Base-by-base conservation (phyloP, 805 yeast genomes). In the Myxozyma neotropica region DNA sequence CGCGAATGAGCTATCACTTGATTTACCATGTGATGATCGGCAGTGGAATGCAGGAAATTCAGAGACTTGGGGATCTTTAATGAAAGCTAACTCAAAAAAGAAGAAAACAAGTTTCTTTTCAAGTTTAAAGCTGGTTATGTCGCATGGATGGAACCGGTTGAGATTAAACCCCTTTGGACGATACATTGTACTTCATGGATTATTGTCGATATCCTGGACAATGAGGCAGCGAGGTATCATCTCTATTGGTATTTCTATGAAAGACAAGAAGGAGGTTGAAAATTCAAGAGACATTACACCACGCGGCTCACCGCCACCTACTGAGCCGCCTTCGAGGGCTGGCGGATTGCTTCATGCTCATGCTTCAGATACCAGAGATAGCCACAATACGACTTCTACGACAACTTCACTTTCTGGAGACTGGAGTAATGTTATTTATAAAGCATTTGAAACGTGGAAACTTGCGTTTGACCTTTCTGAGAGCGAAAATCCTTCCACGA, bases 11-110 rank as follows among this genome's bases (percentile, higher is more conserved):
- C 67, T 79, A n/a, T 75, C 76, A 35, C 58, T 78, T 15, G 82
- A 78, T 39, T 67, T 79, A 35, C 83, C 83, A 1, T 78, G 75
- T 47, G 69, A 78, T 1, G 83, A 79, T 62, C 69, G 74, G 1
- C 75, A 77, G 7, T 80, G 83, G 83, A 62, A 70, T 44, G 77
- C 80, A 6, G 29, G 43, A 10, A 61, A 65, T 23, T 51, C 54
- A 13, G 61, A 55, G 7, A 19, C 56, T 13, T 59, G 66, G 61
- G 42, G 45, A 4, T 13, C 21, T n/a, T 24, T 56, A 24, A 36
- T 59, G 51, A 42, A 33, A 23, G 35, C 43, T 8, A 19, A 19
- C 23, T 21, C 54, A 38, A 57, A 55, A 21, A 45, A 29, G 35
- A 36, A 39, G 13, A 27, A 35, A 17, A 38, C 51, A 12, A 56